Conservation (phyloP, 2,329 filamentous ascomycete species). For the Sclerotinia spermophila region DNA sequence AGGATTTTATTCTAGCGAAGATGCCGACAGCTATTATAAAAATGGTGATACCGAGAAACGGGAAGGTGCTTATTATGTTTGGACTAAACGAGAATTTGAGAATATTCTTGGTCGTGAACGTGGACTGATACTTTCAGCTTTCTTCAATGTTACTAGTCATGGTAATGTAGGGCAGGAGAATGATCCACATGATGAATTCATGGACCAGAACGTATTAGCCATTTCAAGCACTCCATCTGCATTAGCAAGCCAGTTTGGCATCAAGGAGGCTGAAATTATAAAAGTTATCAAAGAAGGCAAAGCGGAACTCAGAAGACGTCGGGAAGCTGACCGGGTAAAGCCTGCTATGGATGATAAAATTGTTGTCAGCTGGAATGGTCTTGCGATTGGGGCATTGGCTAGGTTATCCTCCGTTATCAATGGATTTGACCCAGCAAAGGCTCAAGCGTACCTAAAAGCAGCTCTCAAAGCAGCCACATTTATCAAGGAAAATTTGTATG, state of each 20-base stretch:
- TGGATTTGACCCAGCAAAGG: conserved; percentile 53
- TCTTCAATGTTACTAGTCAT: conserved; percentile 79
- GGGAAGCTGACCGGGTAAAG: conserved; percentile 69
- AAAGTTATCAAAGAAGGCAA: conserved; percentile 65
- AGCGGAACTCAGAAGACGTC: conserved; percentile 64
- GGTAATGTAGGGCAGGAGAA: conserved; percentile 81
- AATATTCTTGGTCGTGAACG: conserved; percentile 65
- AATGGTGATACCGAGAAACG: conserved; percentile 76
- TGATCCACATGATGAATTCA: conserved; percentile 90
- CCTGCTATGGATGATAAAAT: conserved; percentile 87
- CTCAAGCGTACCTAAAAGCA: conserved; percentile 57
- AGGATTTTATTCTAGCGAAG: conserved; percentile 83
- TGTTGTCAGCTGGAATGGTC: conserved; percentile 81
- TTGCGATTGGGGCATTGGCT: conserved; percentile 80
- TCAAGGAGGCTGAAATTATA: conserved; percentile 65
- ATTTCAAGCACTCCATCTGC: conserved; percentile 64
- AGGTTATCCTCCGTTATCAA: conserved; percentile 68
- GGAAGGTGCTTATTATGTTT: conserved; percentile 92
- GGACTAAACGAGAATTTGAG: conserved; percentile 85
- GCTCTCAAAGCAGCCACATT: conserved; percentile 69
- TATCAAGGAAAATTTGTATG: conserved; percentile 71
- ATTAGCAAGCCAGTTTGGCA: conserved; percentile 70
- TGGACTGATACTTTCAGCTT: conserved; percentile 70
- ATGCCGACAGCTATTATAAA: conserved; percentile 77
- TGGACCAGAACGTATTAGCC: conserved; percentile 85